A percentile compares a stretch with the other conserved stretches of the same genome.
Conservation (phyloP, 441 rosid genomes). For the Macaranga tanarius region DNA sequence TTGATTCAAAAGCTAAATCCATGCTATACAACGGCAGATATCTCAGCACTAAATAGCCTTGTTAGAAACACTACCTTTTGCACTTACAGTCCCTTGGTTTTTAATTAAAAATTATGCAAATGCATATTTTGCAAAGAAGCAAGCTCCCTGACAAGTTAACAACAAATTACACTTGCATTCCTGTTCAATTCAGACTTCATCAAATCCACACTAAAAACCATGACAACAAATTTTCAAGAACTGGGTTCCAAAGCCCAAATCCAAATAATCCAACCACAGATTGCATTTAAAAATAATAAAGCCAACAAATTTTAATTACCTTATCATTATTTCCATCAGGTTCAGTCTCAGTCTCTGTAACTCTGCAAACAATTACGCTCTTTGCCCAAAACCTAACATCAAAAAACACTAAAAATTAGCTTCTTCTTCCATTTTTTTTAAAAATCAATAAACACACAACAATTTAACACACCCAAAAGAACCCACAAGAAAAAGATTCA, state of each 20-base stretch:
- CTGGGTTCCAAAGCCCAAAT: slow-evolving; percentile 1
- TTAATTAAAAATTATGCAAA: not conserved
- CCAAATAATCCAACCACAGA: not conserved
- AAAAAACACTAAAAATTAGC: slow-evolving; percentile 9
- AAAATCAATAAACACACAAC: not conserved
- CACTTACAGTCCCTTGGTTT: not conserved
- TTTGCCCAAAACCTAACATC: slow-evolving; percentile 39
- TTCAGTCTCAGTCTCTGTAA: slow-evolving; percentile 58
- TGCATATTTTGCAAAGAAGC: not conserved
- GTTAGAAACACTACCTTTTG: not conserved
- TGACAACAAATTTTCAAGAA: slow-evolving; percentile 6
- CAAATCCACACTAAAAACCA: not conserved
- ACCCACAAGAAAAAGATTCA: not conserved
- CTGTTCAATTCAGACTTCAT: not conserved
- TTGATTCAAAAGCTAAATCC: not conserved
- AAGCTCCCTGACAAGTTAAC: not conserved
- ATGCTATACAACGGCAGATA: not conserved
- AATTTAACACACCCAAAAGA: not conserved
- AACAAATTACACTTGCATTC: not conserved
- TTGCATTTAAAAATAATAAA: not conserved
- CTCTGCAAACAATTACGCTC: slow-evolving; percentile 56
- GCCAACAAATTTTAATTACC: slow-evolving; percentile 35
- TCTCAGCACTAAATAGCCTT: not conserved
- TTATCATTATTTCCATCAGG: slow-evolving; percentile 72
- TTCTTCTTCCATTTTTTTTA: no score